Evolutionary conservation across 2,329 filamentous ascomycete species (phyloP), one percentile per base, ranked within the genome.

Genomic region (Didymella segeticola): DNA sequence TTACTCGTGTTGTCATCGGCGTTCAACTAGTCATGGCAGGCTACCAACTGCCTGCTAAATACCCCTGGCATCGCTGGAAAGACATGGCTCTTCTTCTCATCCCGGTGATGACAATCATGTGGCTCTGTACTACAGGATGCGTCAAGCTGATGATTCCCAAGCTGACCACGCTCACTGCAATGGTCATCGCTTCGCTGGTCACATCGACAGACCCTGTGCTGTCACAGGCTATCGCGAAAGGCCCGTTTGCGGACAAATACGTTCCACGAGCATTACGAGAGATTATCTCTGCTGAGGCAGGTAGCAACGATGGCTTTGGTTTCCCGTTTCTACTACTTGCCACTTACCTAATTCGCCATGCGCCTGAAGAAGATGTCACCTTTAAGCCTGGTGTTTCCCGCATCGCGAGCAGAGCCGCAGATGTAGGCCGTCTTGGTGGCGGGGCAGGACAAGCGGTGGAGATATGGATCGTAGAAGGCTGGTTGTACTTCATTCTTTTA

Each of bases 11-110:
- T 23, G 83, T 87, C 53, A 86, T 87, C 50, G 83, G 84, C 4
- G 78, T 87, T 2, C 84, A 87, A 60, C 77, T 87, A n/a, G 77
- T 86, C 29, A 87, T 87, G 53, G 84, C 83, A 2, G 85, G 85
- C 22, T 87, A 83, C 60, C 83, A 87, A 62, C 73, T 87, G 1
- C 85, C 85, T 0, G 81, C 82, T 36, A 81, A 79, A 63, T 87
- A 87, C 66, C 72, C 80, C 33, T 68, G 69, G 50, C 64, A 70
- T 2, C 79, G 78, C 2, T 82, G 79, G 73, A 81, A 79, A 50
- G 83, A 85, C 50, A 78, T 87, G 70, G 68, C 77, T 4, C 76
- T 86, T 8, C 82, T 80, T 36, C 73, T 87, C 5, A 61, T 87
- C 6, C 84, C 84, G 2, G 75, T 86, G 57, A 87, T 86, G 85